A percentile compares a stretch with the other conserved stretches of the same genome.
Evolutionary conservation across 257 asterid genomes (phyloP).

Genomic region (Lithospermum erythrorhizon): DNA sequence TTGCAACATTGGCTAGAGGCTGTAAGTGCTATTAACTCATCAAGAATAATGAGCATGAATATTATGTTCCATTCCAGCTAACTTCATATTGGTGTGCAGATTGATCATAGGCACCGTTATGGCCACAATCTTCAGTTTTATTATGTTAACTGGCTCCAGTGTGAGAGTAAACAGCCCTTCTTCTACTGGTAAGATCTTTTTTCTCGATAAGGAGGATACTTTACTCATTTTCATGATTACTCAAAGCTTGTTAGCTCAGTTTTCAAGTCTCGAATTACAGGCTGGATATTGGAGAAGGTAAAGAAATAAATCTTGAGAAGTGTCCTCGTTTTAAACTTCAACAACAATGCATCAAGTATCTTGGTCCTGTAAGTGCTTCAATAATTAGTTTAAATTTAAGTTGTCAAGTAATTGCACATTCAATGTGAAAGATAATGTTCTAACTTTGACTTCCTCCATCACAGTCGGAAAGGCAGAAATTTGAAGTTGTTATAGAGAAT

Average conservation of each 20-base stretch:
- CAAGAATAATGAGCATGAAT: too few species aligned
- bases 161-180: conserved; percentile 71
- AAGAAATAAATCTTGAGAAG: conserved; percentile 63
- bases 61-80: too few species aligned
- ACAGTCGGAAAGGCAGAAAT: conserved; percentile 58
- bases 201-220: not conserved
- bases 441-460: conserved; percentile 5
- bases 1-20: conserved; percentile 94
- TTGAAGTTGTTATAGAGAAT: conserved; percentile 43
- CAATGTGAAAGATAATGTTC: not conserved
- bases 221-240: not conserved
- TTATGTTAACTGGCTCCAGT: conserved; percentile 62
- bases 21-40: conserved; percentile 32
- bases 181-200: conserved; percentile 60
- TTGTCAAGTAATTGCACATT: too few species aligned
- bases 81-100: conserved; percentile 19
- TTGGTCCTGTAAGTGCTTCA: conserved; percentile 58
- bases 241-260: not conserved
- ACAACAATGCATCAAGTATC: conserved; percentile 82
- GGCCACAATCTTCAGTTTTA: conserved; percentile 85
- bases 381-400: too few species aligned
- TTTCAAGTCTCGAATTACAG: conserved; percentile 19
- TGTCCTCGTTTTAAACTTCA: conserved; percentile 64
- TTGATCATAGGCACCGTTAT: conserved; percentile 83
- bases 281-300: conserved; percentile 84